Evolutionary conservation across 176 grass and related monocot genomes (phyloP), one percentile per base, ranked within the genome.

Genomic region (Miscanthus lutarioriparius): DNA sequence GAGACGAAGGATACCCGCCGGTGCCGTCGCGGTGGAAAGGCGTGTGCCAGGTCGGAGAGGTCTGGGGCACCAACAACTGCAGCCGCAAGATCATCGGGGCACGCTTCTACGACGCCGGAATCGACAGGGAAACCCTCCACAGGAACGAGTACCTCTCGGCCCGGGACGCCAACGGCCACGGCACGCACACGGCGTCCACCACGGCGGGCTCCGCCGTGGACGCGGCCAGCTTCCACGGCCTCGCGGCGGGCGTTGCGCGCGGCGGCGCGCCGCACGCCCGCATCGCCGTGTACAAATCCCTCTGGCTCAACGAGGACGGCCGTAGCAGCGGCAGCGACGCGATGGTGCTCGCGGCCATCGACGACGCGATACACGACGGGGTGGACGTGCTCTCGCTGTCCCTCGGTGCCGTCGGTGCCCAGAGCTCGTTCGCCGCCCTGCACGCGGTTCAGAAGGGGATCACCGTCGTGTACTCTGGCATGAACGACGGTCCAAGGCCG

Each of bases 51-150:
- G 5, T 43, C 7, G 78, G 85, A 1, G 2, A 79, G 9, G 66
- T 0, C 19, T 86, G 84, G 83, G 6, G 23, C 27, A 2, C 9
- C 39, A 59, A 5, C 37, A 69, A 76, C 28, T 82, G 85, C 49
- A 87, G 10, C 85, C 45, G 79, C 5, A 87, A 82, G 79, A 76
- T 87, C 72, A 87, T 87, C 20, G 85, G 79, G 6, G 85, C 85
- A 12, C 48, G 79, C 9, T 82, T 69, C 48, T 88, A 88, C 27
- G 39, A 0, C 6, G 67, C 4, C 0, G 81, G 59, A 2, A 0
- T 84, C 2, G 2, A 39, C 1, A 4, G 37, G 7, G 19, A 16
- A 0, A 0, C 1, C 16, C 16, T 19, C 1, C 32, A 33, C 32
- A 53, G 7, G 70, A 0, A 0, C 0, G 70, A 40, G 2, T 33